Percentiles rank a stretch among this genome's conserved stretches.
Conservation (phyloP, 441 rosid genomes). For the Brassica hybrid region DNA sequence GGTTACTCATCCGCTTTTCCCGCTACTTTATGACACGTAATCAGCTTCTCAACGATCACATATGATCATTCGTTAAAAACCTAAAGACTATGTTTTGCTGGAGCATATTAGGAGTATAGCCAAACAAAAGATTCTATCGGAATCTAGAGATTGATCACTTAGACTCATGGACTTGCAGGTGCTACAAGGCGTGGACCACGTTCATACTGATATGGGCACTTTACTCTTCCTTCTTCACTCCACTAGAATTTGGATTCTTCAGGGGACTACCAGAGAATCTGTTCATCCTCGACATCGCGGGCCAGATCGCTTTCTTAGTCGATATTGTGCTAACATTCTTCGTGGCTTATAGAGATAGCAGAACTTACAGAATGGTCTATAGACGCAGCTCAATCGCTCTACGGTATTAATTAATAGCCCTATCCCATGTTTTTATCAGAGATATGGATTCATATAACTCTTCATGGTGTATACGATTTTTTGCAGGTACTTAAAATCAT, state of each 20-base stretch:
- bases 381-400: slow-evolving; percentile 58
- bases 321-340: slow-evolving; percentile 63
- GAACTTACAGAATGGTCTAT: slow-evolving; percentile 55
- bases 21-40: slow-evolving; percentile 36
- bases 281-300: slow-evolving; percentile 54
- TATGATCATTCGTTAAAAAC: neutral
- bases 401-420: slow-evolving; percentile 42
- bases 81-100: slow-evolving; percentile 7
- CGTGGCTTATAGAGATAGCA: slow-evolving; percentile 56
- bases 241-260: slow-evolving; percentile 73
- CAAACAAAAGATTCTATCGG: neutral
- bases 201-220: slow-evolving; percentile 68
- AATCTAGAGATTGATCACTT: neutral
- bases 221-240: slow-evolving; percentile 81
- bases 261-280: slow-evolving; percentile 67
- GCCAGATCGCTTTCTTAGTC: slow-evolving; percentile 60
- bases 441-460: neutral
- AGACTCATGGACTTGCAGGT: slow-evolving; percentile 36
- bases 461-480: slow-evolving; percentile 35
- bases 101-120: neutral
- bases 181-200: slow-evolving; percentile 56
- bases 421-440: neutral
- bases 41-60: slow-evolving; percentile 7
- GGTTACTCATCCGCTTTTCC: too few species aligned
- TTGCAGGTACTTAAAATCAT: slow-evolving; percentile 70